Evolutionary conservation across 139 green algal genomes (phyloP), one percentile per base, ranked within the genome.

Genomic region (Trebouxia sp.): DNA sequence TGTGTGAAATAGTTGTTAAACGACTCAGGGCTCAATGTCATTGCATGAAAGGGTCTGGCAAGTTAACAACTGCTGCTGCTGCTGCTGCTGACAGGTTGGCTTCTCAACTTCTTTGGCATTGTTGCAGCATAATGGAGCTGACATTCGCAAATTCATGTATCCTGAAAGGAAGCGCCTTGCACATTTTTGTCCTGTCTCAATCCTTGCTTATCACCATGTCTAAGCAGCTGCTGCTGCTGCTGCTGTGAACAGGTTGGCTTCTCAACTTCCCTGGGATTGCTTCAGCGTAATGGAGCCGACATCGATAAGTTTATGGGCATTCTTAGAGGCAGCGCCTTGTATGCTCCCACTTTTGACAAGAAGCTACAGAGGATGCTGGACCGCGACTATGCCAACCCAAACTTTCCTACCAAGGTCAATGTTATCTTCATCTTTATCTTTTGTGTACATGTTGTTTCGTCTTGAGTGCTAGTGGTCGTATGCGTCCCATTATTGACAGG

Each of bases 321-420:
- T 12, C 65, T 87, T 67, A 43, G 83, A 5, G 78, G 75, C 14
- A 74, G 37, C 7, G 78, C 78, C 1, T 24, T 87, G 22, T 87
- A 87, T 72, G 79, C 83, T 9, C 83, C 83, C 12, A 84, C 79
- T 10, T 87, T 84, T 72, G 83, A 87, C 78, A 87, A 87, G 83
- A 87, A 87, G 67, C 74, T 87, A 12, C 66, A 81, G 32, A 43
- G 66, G 28, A 87, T 87, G 83, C 67, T 84, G 43, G 66, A 84
- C 42, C 66, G 79, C 10, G 66, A 81, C 51, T 87, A 84, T 38
- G 55, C 32, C 65, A 81, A 81, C 17, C 67, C 83, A 6, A 87
- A 87, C 45, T 87, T 87, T 24, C 83, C 83, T 9, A 87, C 83
- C 22, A 84, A 84, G 37, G 75, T 80, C 37, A 66, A 6, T 37